Conservation (phyloP, 2,329 filamentous ascomycete genomes). For the Penicillium polonicum region DNA sequence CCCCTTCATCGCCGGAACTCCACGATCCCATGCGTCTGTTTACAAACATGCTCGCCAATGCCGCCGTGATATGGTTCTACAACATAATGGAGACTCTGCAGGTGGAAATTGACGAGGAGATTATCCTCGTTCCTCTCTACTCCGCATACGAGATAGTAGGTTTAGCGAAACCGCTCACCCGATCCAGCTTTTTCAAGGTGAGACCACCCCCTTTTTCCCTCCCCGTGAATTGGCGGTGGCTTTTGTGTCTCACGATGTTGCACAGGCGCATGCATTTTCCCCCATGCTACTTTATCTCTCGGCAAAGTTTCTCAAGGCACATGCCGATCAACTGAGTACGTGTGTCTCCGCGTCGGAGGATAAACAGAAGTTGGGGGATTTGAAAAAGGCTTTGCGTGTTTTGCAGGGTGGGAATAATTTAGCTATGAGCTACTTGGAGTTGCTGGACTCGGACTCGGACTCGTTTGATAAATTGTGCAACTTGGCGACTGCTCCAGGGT, state of each 20-base stretch:
- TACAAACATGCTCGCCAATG: conserved; percentile 18
- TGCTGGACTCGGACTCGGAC: conserved; percentile 3
- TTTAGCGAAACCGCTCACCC: conserved; percentile 8
- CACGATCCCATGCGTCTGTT: conserved; percentile 19
- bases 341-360: conserved; percentile 5
- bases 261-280: conserved; percentile 8
- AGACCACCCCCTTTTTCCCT: neutral
- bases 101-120: neutral
- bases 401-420: conserved; percentile 8
- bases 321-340: conserved; percentile 1
- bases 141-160: conserved; percentile 17
- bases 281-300: conserved; percentile 11
- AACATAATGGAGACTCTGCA: conserved; percentile 9
- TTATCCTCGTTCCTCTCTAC: neutral
- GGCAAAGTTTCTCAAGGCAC: conserved; percentile 9
- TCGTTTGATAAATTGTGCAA: neutral
- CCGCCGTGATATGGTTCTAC: conserved; percentile 9
- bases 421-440: conserved; percentile 1
- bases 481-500: neutral
- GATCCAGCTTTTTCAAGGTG: conserved; percentile 16
- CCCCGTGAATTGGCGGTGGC: neutral
- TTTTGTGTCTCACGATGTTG: neutral
- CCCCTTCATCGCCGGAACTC: conserved; percentile 3
- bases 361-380: conserved; percentile 1
- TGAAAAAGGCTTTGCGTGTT: conserved; percentile 4